Evolutionary conservation across 129 eudicot genomes (phyloP).

Genomic region (Lactuca sativa): DNA sequence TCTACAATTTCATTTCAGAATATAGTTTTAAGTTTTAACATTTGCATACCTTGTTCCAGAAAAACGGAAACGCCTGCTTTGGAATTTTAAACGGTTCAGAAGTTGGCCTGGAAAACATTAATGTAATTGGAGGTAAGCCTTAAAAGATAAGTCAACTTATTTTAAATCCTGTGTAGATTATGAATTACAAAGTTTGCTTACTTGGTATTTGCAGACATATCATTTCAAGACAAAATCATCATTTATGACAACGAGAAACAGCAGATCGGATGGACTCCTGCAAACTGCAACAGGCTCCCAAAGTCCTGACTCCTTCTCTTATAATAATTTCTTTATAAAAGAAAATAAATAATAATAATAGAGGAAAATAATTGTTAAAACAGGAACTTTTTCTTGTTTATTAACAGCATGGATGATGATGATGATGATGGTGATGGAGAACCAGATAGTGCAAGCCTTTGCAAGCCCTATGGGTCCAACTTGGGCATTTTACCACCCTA

Average conservation of each 20-base stretch:
- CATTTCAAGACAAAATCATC: conserved; percentile 77
- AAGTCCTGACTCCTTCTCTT: conserved; percentile 45
- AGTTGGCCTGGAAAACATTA: conserved; percentile 49
- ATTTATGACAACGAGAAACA: conserved; percentile 75
- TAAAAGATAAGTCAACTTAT: neutral
- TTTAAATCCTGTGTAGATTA: neutral
- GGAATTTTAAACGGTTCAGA: conserved; percentile 64
- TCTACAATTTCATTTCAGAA: neutral
- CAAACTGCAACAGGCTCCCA: conserved; percentile 67
- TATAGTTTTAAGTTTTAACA: neutral
- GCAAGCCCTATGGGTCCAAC: conserved; percentile 39
- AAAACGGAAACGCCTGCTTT: conserved; percentile 68
- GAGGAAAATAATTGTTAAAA: conserved; percentile 40
- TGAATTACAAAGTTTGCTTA: conserved; percentile 9
- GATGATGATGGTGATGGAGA: neutral
- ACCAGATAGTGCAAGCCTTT: conserved; percentile 27
- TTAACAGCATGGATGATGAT: conserved; percentile 48
- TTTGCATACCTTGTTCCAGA: conserved; percentile 26
- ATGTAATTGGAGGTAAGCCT: conserved; percentile 62
- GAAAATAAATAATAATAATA: neutral
- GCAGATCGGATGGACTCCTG: conserved; percentile 74
- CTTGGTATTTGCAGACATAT: conserved; percentile 58
- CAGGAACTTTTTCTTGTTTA: conserved; percentile 45
- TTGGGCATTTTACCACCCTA: conserved; percentile 32
- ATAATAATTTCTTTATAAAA: conserved; percentile 25